A percentile compares a stretch with the other conserved stretches of the same genome.
phyloP scores from a whole-genome alignment of 169 alveolate genomes.

The Cryptosporidium baileyi region DNA sequence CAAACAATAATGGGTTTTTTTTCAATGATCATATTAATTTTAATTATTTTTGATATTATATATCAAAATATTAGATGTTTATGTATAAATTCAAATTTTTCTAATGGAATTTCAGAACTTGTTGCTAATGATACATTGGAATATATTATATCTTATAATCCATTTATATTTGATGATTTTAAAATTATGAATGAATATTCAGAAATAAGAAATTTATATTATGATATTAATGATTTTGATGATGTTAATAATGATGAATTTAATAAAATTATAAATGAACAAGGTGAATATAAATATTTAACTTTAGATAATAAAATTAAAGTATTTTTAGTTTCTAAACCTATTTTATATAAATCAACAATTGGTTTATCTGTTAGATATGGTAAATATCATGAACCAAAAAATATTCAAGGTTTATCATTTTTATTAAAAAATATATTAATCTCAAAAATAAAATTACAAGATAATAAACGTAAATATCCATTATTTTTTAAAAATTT shows the following conservation, averaged over 20 bases:
- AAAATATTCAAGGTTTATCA: not conserved
- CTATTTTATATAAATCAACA: constrained; percentile 29
- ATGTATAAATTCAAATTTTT: no score
- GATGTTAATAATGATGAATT: constrained; percentile 15
- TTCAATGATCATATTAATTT: no score
- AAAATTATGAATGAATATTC: not conserved
- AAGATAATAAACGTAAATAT: not conserved
- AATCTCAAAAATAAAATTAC: constrained; percentile 18
- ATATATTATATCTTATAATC: constrained; percentile 18
- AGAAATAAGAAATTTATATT: constrained; percentile 18
- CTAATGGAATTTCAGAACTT: constrained; percentile 18
- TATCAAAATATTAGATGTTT: no score
- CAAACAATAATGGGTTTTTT: no score
- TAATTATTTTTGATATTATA: no score
- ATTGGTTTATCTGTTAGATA: constrained; percentile 6
- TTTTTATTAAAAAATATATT: constrained; percentile 12
- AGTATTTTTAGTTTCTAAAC: constrained; percentile 26
- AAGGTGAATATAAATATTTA: constrained; percentile 19
- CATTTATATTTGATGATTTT: constrained; percentile 7
- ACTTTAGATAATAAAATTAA: constrained; percentile 32
- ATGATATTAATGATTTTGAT: constrained; percentile 33
- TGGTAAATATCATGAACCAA: constrained; percentile 30
- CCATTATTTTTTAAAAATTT: constrained; percentile 34
- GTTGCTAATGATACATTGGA: constrained; percentile 35
- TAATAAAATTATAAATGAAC: not conserved